These are phyloP conservation scores for Mychonastes homosphaera DNA, from an alignment of 139 green algal genomes.

Conservation along the genomic window DNA sequence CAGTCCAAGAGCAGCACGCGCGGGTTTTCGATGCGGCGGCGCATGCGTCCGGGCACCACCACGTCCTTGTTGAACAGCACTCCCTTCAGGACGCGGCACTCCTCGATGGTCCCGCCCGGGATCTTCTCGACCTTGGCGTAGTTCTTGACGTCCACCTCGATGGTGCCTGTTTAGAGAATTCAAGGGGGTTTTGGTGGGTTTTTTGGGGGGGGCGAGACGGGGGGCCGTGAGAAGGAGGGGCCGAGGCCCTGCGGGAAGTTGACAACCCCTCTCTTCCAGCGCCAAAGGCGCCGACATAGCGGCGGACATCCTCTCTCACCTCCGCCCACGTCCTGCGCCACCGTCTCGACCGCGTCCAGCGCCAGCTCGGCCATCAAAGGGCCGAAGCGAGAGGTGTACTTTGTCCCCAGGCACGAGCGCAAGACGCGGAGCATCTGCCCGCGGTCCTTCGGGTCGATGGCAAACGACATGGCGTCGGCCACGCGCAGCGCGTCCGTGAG, in stretches of 20 bases:
- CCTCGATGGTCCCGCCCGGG: constrained; percentile 74
- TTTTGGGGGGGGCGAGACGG: too few species aligned
- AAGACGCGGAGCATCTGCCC: constrained; percentile 92
- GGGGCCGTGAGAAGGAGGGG: too few species aligned
- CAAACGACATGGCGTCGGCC: constrained; percentile 58
- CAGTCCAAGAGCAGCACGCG: constrained; percentile 96
- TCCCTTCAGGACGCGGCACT: constrained; percentile 71
- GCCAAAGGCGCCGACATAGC: too few species aligned
- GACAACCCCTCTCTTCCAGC: too few species aligned
- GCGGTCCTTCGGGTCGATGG: constrained; percentile 76
- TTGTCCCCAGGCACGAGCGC: constrained; percentile 91
- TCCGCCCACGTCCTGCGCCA: constrained; percentile 52
- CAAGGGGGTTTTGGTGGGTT: too few species aligned
- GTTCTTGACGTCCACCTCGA: constrained; percentile 98
- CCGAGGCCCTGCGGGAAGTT: too few species aligned
- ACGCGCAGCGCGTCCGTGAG: constrained; percentile 79
- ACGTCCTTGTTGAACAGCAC: constrained; percentile 99
- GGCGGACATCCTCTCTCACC: too few species aligned
- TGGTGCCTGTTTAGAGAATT: too few species aligned
- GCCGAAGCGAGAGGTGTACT: constrained; percentile 93
- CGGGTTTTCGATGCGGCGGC: constrained; percentile 81
- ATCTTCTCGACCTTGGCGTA: constrained; percentile 99
- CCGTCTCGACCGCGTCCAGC: constrained; percentile 80
- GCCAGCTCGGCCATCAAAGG: constrained; percentile 89
- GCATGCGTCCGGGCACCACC: constrained; percentile 88